Conservation (phyloP, 2,329 filamentous ascomycete genomes). For the Calonectria ilicicola region DNA sequence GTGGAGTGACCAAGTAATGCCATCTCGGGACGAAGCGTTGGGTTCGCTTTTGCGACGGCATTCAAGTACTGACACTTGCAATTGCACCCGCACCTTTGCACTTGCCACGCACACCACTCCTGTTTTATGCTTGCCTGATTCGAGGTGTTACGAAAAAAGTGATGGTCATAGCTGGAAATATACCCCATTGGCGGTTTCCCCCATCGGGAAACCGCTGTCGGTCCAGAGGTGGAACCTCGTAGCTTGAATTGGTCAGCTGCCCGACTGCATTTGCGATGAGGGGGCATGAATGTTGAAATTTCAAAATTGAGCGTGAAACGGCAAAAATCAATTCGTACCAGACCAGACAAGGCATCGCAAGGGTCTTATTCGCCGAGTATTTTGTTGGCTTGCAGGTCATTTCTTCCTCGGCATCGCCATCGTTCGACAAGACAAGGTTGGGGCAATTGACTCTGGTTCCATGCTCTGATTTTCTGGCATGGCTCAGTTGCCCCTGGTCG, state of each 20-base stretch:
- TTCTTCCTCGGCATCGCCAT: constrained; percentile 31
- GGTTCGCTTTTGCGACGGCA: background rate
- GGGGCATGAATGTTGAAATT: constrained; percentile 1
- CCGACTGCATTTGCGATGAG: background rate
- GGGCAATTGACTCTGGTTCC: constrained; percentile 18
- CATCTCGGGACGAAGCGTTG: background rate
- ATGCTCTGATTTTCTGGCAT: constrained; percentile 39
- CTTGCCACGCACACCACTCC: background rate
- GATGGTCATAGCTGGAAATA: constrained; percentile 13
- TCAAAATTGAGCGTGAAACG: constrained; percentile 1
- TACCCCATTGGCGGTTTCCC: background rate
- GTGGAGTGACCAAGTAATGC: background rate
- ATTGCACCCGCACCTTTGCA: no score
- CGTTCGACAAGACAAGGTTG: constrained; percentile 36
- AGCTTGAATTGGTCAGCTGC: background rate
- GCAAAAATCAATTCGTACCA: constrained; percentile 13
- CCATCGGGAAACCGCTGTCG: background rate
- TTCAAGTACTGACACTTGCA: no score
- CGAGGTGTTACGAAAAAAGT: background rate
- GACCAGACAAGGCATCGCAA: constrained; percentile 17
- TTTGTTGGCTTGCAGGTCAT: constrained; percentile 35
- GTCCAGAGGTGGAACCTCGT: background rate
- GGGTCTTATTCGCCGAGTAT: constrained; percentile 23
- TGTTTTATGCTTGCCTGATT: background rate
- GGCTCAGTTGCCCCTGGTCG: constrained; percentile 10